These are phyloP conservation scores for Fragaria ananassa DNA, from an alignment of 306 rosid genomes.

Conservation along the genomic window DNA sequence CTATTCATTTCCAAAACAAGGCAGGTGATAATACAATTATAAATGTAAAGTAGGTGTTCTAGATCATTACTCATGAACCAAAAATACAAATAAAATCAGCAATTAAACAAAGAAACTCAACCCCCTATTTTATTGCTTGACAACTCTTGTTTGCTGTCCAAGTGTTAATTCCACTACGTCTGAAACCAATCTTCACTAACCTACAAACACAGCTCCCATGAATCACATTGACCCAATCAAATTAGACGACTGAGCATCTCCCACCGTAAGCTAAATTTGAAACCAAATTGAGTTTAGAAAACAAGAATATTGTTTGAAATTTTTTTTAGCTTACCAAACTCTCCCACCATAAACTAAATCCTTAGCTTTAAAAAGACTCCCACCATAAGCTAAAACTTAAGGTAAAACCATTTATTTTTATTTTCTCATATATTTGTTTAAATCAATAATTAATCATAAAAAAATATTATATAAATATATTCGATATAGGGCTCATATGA, in stretches of 20 bases:
- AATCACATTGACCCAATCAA: background rate
- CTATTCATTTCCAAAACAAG: background rate
- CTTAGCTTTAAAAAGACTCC: no score
- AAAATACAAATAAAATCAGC: background rate
- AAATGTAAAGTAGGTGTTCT: background rate
- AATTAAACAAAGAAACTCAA: background rate
- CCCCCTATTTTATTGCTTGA: background rate
- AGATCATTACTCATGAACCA: background rate
- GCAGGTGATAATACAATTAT: background rate
- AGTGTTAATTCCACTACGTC: background rate
- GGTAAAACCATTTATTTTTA: no score
- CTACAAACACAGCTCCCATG: background rate
- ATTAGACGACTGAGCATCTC: background rate
- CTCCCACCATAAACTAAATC: no score
- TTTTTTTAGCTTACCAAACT: no score
- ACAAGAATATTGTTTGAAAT: no score
- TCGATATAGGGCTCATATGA: no score
- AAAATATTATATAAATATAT: no score
- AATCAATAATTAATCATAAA: no score
- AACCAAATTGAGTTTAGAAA: no score
- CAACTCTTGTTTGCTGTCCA: constrained; percentile 1
- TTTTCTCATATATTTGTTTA: no score
- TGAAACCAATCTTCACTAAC: background rate
- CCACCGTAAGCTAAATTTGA: no score
- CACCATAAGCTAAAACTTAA: no score